These are phyloP conservation scores for Aureobasidium sp. DNA, from an alignment of 2,329 filamentous ascomycete species.

Conservation along the genomic window DNA sequence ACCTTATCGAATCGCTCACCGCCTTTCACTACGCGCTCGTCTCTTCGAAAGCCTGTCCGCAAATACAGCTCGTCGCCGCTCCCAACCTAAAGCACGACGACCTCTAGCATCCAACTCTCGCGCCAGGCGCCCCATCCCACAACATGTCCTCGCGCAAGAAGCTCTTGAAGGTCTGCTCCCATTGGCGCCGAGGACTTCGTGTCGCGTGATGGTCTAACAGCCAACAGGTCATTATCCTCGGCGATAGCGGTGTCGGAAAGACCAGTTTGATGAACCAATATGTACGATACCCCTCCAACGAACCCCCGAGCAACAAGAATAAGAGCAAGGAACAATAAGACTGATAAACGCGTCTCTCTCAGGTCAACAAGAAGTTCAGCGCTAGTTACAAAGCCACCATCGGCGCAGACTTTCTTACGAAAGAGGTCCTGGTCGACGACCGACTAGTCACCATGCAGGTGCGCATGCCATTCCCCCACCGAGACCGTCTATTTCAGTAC, in stretches of 20 bases:
- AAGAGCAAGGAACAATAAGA: background rate
- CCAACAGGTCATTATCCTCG: slow-evolving; percentile 88
- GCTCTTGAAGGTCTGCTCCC: slow-evolving; percentile 29
- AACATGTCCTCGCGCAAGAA: slow-evolving; percentile 34
- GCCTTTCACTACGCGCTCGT: background rate
- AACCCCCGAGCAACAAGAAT: background rate
- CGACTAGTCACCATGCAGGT: slow-evolving; percentile 98
- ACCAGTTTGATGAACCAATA: slow-evolving; percentile 99
- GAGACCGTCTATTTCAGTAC: background rate
- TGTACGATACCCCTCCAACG: slow-evolving; percentile 53
- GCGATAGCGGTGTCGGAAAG: slow-evolving; percentile 98
- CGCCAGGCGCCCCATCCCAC: slow-evolving; percentile 12
- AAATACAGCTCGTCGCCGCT: background rate
- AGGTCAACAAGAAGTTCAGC: slow-evolving; percentile 99
- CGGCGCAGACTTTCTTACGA: slow-evolving; percentile 95
- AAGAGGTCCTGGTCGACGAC: slow-evolving; percentile 95
- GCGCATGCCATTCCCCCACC: slow-evolving; percentile 21
- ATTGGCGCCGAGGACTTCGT: background rate
- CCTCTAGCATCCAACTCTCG: background rate
- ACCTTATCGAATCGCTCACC: slow-evolving; percentile 2
- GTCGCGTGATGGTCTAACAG: slow-evolving; percentile 15
- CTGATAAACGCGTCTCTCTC: slow-evolving; percentile 16
- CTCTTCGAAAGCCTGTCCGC: background rate
- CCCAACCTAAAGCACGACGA: background rate
- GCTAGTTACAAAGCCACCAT: slow-evolving; percentile 99